Conservation (phyloP, 257 asterid genomes). For the Nicotiana benthamiana region DNA sequence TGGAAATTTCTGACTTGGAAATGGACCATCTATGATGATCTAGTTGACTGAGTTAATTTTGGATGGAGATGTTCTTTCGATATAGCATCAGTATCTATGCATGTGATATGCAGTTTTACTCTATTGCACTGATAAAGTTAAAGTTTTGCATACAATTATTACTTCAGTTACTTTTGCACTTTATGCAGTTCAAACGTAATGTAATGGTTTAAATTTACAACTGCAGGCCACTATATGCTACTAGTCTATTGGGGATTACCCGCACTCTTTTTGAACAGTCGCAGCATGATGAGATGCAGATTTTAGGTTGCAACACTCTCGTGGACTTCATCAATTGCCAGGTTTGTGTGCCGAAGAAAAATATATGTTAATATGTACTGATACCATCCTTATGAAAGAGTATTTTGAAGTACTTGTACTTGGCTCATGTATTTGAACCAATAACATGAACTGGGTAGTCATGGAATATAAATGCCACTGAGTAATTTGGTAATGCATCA, state of each 20-base stretch:
- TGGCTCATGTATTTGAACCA: background rate
- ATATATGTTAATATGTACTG: background rate
- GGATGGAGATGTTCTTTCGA: background rate
- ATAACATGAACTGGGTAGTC: background rate
- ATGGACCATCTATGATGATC: background rate
- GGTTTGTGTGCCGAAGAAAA: conserved; percentile 19
- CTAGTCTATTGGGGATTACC: conserved; percentile 36
- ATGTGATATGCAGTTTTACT: background rate
- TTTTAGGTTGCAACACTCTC: conserved; percentile 35
- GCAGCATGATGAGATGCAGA: conserved; percentile 34
- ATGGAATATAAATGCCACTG: background rate
- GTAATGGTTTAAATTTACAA: background rate
- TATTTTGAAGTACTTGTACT: background rate
- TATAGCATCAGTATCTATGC: background rate
- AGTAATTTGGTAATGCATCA: background rate
- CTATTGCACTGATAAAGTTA: background rate
- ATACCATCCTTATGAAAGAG: background rate
- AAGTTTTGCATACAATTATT: background rate
- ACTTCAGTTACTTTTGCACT: background rate
- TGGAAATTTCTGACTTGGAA: background rate
- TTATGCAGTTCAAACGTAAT: background rate
- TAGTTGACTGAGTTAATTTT: background rate
- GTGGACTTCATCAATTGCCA: conserved; percentile 38
- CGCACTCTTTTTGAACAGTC: conserved; percentile 38
- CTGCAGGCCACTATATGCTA: conserved; percentile 48